Evolutionary conservation across 2,329 filamentous ascomycete species (phyloP).

Genomic region (Exophiala sideris): DNA sequence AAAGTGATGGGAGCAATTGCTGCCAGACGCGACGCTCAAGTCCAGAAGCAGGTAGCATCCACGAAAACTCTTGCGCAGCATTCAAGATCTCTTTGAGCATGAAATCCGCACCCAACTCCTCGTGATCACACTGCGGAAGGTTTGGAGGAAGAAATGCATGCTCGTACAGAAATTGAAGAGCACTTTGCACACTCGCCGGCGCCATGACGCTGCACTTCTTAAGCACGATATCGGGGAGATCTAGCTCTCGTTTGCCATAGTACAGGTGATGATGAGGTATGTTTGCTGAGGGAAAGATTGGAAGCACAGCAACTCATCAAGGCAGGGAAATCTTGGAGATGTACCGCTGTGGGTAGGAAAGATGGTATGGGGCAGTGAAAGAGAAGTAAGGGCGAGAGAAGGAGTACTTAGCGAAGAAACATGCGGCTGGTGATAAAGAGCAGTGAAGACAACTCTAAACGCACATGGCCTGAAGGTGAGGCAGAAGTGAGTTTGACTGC

Average conservation of each 20-base stretch:
- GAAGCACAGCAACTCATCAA: too few species aligned
- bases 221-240: too few species aligned
- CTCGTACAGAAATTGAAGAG: conserved; percentile 38
- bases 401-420: conserved; percentile 1
- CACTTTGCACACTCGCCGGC: conserved; percentile 1
- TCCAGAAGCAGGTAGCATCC: neutral
- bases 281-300: too few species aligned
- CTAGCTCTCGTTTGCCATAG: too few species aligned
- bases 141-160: conserved; percentile 51
- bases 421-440: neutral
- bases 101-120: conserved; percentile 17
- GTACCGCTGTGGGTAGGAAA: neutral
- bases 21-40: conserved; percentile 5
- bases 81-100: conserved; percentile 10
- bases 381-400: neutral
- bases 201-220: neutral
- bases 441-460: conserved; percentile 1
- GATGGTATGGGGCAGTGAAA: neutral
- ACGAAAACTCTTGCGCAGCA: conserved; percentile 5
- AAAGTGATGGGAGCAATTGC: neutral
- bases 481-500: neutral
- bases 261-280: too few species aligned
- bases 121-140: conserved; percentile 42
- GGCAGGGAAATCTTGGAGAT: too few species aligned
- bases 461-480: neutral